Conservation (phyloP, 2,329 filamentous ascomycete species). For the Claviceps humidiphila region DNA sequence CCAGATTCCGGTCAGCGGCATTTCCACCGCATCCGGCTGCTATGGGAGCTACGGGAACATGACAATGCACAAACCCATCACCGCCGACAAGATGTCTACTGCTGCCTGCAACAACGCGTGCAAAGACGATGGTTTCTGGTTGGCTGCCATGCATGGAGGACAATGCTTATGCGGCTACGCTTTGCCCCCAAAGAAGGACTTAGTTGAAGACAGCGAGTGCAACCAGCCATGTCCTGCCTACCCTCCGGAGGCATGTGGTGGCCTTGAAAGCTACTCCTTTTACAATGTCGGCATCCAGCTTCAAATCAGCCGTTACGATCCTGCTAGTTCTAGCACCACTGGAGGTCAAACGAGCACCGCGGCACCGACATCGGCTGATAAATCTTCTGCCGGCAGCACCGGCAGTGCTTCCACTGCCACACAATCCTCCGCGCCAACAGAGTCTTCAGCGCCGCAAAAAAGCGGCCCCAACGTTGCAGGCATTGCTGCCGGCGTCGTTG, state of each 20-base stretch:
- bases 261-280: constrained; percentile 25
- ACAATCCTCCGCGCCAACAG: constrained; percentile 9
- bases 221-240: constrained; percentile 52
- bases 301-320: constrained; percentile 16
- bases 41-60: constrained; percentile 31
- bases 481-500: constrained; percentile 78
- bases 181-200: constrained; percentile 44
- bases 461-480: constrained; percentile 58
- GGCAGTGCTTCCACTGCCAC: constrained; percentile 6
- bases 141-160: constrained; percentile 49
- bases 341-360: background rate
- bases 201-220: constrained; percentile 49
- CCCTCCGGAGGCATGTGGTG: constrained; percentile 45
- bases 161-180: constrained; percentile 61
- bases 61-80: constrained; percentile 12
- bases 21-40: constrained; percentile 36
- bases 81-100: constrained; percentile 16
- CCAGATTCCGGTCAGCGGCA: constrained; percentile 21
- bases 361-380: constrained; percentile 8
- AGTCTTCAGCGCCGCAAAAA: constrained; percentile 12
- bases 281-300: constrained; percentile 37
- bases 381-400: constrained; percentile 9
- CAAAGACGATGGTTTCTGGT: constrained; percentile 30
- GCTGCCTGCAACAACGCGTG: constrained; percentile 30
- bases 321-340: constrained; percentile 14